Evolutionary conservation across 2,329 filamentous ascomycete species (phyloP).

Genomic region (Cercospora nicotianae): DNA sequence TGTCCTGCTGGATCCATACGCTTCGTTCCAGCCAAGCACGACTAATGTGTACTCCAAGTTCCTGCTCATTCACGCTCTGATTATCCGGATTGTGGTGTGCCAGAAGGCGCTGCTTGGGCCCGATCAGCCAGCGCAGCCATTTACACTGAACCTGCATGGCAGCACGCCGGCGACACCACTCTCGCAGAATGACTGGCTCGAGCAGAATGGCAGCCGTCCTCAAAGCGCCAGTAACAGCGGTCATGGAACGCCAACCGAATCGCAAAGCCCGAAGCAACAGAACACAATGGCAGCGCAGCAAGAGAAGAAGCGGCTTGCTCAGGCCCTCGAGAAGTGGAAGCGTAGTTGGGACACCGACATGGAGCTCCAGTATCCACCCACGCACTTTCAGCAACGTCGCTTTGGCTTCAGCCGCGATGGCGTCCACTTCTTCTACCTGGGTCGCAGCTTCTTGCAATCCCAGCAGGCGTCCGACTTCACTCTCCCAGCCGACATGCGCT

Average conservation of each 20-base stretch:
- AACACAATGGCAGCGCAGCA: slow-evolving; percentile 49
- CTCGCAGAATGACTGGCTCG: slow-evolving; percentile 60
- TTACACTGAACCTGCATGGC: slow-evolving; percentile 35
- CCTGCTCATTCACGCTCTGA: slow-evolving; percentile 67
- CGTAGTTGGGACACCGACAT: slow-evolving; percentile 70
- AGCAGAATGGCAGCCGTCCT: slow-evolving; percentile 40
- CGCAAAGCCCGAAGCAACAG: slow-evolving; percentile 45
- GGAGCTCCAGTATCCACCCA: slow-evolving; percentile 63
- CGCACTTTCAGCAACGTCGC: slow-evolving; percentile 55
- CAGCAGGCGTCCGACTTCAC: slow-evolving; percentile 50
- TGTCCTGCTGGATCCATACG: slow-evolving; percentile 59
- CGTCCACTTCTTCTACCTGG: slow-evolving; percentile 72
- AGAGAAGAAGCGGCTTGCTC: slow-evolving; percentile 49
- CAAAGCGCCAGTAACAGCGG: slow-evolving; percentile 39
- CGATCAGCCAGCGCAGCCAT: slow-evolving; percentile 29
- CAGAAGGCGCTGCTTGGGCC: slow-evolving; percentile 45
- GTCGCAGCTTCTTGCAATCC: slow-evolving; percentile 64
- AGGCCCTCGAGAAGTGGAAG: slow-evolving; percentile 71
- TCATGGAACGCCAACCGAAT: slow-evolving; percentile 45
- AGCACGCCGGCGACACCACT: slow-evolving; percentile 58
- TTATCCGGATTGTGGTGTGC: slow-evolving; percentile 60
- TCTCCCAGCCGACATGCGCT: slow-evolving; percentile 58
- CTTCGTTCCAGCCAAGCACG: slow-evolving; percentile 62
- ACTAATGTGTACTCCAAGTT: slow-evolving; percentile 76
- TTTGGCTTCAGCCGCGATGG: slow-evolving; percentile 71